Base-by-base conservation (phyloP, 306 rosid species). In the Morella rubra region DNA sequence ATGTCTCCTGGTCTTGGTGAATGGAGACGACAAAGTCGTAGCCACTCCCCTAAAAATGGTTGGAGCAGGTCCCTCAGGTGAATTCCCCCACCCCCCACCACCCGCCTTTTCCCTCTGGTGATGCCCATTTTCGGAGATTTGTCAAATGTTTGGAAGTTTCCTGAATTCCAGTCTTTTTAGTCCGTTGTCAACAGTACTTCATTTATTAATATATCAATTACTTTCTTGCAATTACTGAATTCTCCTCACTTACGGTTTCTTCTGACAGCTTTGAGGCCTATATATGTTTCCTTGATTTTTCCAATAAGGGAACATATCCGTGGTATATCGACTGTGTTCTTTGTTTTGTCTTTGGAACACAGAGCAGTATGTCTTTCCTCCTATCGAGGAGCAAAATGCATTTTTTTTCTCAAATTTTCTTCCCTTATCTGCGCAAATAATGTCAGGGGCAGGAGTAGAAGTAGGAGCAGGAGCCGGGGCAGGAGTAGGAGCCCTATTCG, bases 1-100 rank as follows among this genome's bases (percentile, higher is more conserved):
- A 87, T 87, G 85, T 94, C 98, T 81, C 97, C 94, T 74, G 90
- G 89, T 75, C 82, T 84, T 44, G 92, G 90, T 77, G 96, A 86
- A 76, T 81, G 97, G 97, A 83, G 85, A 80, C 83, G 80, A 14
- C 89, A 77, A 79, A 80, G 82, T 64, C 84, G n/a, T 53, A 91
- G 89, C 76, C 91, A 65, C 75, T 92, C 97, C 71, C 97, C 95
- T 40, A 84, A 81, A 88, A 81, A 84, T 84, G 92, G 84, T 83
- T 79, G 93, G 92, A 84, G 77, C 82, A 85, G 92, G 85, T 83
- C 89, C 82, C 76, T 79, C 84, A 91, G 91, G 93, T 94, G 86
- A 70, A 54, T 67, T 72, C 4, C 22, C 70, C 32, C 32, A 27
- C 37, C 37, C 37, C 37, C 37, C 3, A 32, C 37, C 37, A 32